A percentile compares a stretch with the other conserved stretches of the same genome.
These are phyloP conservation scores for Tetramitus jugosus DNA, from an alignment of 208 protist species.

Conservation along the genomic window DNA sequence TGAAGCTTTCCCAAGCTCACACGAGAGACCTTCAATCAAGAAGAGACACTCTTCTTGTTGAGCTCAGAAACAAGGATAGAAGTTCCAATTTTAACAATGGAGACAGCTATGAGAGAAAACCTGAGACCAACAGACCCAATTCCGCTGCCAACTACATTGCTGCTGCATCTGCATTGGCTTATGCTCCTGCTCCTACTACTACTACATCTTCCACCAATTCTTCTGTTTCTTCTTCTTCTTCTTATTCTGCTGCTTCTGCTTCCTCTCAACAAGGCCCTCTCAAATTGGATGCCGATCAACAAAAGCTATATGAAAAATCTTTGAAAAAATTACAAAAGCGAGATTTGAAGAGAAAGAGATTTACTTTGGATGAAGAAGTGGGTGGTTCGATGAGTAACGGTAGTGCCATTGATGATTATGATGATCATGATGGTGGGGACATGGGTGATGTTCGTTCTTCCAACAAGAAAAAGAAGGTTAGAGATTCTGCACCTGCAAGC, in stretches of 20 bases:
- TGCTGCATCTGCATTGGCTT: too few species aligned
- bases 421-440: too few species aligned
- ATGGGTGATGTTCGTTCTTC: too few species aligned
- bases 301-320: background rate
- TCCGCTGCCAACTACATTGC: too few species aligned
- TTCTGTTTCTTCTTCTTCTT: too few species aligned
- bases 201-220: too few species aligned
- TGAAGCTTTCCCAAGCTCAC: background rate
- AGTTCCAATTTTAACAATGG: background rate
- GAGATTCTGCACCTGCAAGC: too few species aligned
- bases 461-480: too few species aligned
- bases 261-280: background rate
- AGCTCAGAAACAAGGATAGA: background rate
- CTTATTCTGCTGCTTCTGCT: too few species aligned
- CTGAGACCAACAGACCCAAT: too few species aligned
- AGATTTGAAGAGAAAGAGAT: background rate
- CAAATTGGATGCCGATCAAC: background rate
- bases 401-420: background rate
- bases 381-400: background rate
- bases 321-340: background rate
- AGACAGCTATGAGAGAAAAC: too few species aligned
- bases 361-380: background rate
- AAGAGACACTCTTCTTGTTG: background rate
- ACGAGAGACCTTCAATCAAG: background rate
- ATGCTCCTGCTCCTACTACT: too few species aligned